A percentile compares a stretch with the other conserved stretches of the same genome.
phyloP scores from a whole-genome alignment of 202 grass and related monocot genomes.

The Schoenoplectus tabernaemontani region DNA sequence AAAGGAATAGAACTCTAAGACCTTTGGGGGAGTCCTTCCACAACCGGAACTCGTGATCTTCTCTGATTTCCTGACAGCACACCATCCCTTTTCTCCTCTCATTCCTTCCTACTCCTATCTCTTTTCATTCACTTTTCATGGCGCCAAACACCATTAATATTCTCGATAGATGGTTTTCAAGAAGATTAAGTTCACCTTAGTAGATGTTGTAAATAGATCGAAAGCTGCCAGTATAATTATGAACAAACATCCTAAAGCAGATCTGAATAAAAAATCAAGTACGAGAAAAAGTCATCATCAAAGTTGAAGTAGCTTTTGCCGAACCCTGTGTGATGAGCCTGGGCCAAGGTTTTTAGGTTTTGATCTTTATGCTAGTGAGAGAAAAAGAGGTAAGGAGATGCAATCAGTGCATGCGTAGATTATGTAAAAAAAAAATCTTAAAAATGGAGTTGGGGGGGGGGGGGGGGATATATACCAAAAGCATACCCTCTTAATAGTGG shows the following conservation, averaged over 20 bases:
- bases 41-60: slow-evolving; percentile 24
- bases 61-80: slow-evolving; percentile 8
- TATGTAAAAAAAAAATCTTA: slow-evolving; percentile 16
- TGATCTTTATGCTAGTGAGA: not conserved
- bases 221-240: slow-evolving; percentile 7
- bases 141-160: not conserved
- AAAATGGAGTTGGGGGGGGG: not conserved
- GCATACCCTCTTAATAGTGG: slow-evolving; percentile 4
- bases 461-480: slow-evolving; percentile 26
- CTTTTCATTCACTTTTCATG: not conserved
- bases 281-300: not conserved
- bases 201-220: not conserved
- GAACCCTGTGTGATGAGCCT: not conserved
- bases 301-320: not conserved
- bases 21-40: slow-evolving; percentile 52
- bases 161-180: not conserved
- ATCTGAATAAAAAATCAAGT: not conserved
- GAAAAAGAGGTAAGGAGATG: not conserved
- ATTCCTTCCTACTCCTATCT: slow-evolving; percentile 18
- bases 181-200: not conserved
- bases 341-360: not conserved
- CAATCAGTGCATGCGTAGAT: not conserved
- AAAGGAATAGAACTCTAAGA: slow-evolving; percentile 32
- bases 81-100: slow-evolving; percentile 26
- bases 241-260: not conserved